A percentile compares a stretch with the other conserved stretches of the same genome.
Evolutionary conservation across 768 basidiomycete species (phyloP).

Genomic region (Auriscalpium microsporum): DNA sequence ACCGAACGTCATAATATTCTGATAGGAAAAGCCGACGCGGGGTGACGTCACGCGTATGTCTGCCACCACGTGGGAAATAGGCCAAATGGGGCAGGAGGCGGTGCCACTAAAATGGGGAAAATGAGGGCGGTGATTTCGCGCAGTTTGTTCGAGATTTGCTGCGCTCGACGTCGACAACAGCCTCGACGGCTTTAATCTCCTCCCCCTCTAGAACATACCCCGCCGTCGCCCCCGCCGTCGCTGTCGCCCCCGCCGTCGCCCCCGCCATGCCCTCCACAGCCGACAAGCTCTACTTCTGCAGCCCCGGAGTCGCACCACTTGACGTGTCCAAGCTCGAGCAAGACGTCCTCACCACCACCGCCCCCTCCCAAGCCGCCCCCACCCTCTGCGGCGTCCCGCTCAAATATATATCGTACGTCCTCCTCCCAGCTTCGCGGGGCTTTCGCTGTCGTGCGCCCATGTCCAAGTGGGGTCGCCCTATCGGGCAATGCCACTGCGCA

Average conservation of each 20-base stretch:
- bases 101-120: not conserved
- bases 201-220: not conserved
- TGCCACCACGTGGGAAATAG: not conserved
- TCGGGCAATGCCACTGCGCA: conserved; percentile 5
- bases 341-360: conserved; percentile 32
- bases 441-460: conserved; percentile 2
- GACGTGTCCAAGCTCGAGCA: conserved; percentile 9
- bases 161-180: not conserved
- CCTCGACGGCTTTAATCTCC: not conserved
- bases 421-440: conserved; percentile 1
- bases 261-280: conserved; percentile 7
- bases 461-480: conserved; percentile 11
- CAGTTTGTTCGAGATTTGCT: not conserved
- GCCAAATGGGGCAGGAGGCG: not conserved
- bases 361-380: conserved; percentile 35
- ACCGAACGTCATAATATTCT: not conserved
- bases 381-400: conserved; percentile 61
- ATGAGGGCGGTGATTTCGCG: not conserved
- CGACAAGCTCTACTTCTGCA: conserved; percentile 7
- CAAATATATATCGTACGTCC: conserved; percentile 72
- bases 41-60: conserved; percentile 3
- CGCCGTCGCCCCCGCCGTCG: not conserved
- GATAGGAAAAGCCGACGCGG: not conserved
- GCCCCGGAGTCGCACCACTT: not conserved
- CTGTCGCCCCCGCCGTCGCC: too few relatives aligned